Percentiles rank a stretch among this genome's conserved stretches.
These are phyloP conservation scores for Wickerhamiella occidentalis DNA, from an alignment of 805 yeast species.

Conservation along the genomic window DNA sequence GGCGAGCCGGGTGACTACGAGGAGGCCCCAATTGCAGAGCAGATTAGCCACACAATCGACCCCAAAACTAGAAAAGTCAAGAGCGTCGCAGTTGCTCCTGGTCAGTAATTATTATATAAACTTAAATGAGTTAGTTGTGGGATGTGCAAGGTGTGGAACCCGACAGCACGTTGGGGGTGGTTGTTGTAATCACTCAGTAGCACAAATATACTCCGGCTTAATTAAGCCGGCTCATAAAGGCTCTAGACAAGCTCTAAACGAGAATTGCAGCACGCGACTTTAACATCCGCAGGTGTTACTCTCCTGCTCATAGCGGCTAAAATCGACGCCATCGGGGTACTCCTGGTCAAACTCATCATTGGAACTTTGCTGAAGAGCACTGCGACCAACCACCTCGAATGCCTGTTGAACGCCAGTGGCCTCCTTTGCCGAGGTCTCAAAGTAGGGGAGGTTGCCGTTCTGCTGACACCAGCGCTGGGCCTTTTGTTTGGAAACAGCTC, in stretches of 20 bases:
- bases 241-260: no score
- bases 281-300: constrained; percentile 64
- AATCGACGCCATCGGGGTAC: constrained; percentile 91
- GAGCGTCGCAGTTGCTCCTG: constrained; percentile 12
- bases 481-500: constrained; percentile 50
- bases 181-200: no score
- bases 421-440: constrained; percentile 96
- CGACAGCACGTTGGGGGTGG: no score
- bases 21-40: constrained; percentile 86
- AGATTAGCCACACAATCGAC: constrained; percentile 56
- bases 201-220: no score
- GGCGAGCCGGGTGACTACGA: constrained; percentile 54
- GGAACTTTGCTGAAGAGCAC: constrained; percentile 91
- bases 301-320: constrained; percentile 72
- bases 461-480: constrained; percentile 52
- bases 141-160: not conserved
- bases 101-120: constrained; percentile 4
- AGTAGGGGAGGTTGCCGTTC: constrained; percentile 74
- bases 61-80: constrained; percentile 5
- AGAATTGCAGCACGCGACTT: no score
- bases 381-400: constrained; percentile 88
- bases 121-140: not conserved
- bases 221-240: no score
- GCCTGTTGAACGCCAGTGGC: constrained; percentile 92
- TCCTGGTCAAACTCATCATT: constrained; percentile 85